phyloP scores from a whole-genome alignment of 2,329 filamentous ascomycete species.

The Epichloe uncinata region DNA sequence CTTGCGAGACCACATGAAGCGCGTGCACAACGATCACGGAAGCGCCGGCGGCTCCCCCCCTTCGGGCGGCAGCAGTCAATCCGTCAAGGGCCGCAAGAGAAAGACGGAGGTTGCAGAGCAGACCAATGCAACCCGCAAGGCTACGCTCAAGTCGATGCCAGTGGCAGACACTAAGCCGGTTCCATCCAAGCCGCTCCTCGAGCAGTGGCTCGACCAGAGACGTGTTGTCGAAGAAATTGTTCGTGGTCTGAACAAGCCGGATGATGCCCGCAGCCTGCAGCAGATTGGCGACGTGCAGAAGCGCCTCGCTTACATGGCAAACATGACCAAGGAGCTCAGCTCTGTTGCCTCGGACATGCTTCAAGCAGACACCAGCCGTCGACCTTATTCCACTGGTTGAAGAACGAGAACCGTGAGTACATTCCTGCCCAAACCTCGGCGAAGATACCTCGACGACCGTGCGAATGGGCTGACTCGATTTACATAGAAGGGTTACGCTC shows the following conservation, averaged over 20 bases:
- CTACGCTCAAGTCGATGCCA: conserved; percentile 29
- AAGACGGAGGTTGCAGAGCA: conserved; percentile 38
- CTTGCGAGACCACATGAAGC: conserved; percentile 91
- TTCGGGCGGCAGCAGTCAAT: conserved; percentile 16
- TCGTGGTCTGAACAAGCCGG: conserved; percentile 32
- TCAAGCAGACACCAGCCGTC: not conserved
- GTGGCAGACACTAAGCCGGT: conserved; percentile 20
- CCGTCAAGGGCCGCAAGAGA: conserved; percentile 41
- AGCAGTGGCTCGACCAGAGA: conserved; percentile 50
- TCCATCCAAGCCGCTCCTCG: conserved; percentile 28
- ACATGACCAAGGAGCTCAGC: conserved; percentile 23
- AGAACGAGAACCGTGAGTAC: not conserved
- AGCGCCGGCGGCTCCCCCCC: conserved; percentile 27
- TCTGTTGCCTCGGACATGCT: not conserved
- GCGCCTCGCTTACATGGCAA: conserved; percentile 37
- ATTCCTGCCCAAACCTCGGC: not conserved
- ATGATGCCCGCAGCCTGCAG: conserved; percentile 39
- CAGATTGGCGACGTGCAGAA: conserved; percentile 38
- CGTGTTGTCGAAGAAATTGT: conserved; percentile 48
- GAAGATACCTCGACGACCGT: not conserved
- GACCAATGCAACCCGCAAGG: conserved; percentile 32
- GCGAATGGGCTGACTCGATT: not conserved
- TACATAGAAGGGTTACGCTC: not conserved
- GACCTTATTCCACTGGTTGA: conserved; percentile 4
- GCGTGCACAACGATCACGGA: conserved; percentile 62